Base-by-base conservation (phyloP, 345 rosid species). In the Eucalyptus rudis region DNA sequence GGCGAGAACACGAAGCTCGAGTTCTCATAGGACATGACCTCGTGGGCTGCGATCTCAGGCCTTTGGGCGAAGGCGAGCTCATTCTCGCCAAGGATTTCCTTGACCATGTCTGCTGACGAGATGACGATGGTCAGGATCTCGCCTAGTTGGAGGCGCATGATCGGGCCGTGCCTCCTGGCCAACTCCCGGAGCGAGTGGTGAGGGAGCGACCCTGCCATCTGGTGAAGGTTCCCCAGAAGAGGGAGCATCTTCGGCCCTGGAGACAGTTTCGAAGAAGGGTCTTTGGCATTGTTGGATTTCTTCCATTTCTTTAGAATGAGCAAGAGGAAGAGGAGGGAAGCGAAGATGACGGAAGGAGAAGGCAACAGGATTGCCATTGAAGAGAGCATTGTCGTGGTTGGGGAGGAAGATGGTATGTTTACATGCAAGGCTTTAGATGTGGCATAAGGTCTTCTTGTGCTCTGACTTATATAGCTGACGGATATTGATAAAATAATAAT, bases 141-240 rank as follows among this genome's bases (percentile, higher is more conserved):
- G 16, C 94, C 94, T 5, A 94, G 88, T 54, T 91, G 90, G 64
- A 94, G 90, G 49, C 89, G 71, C 89, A 93, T 87, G 50, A 93
- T 45, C 25, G 92, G 94, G 27, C 94, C 95, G 17, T 93, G 92
- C 45, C 24, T 50, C 22, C 64, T 59, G 71, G 92, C 91, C 50
- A 92, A 40, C 8, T 89, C 68, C 49, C 89, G 16, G 36, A 92
- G 88, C 68, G 89, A 24, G 49, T 62, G 91, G 66, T 93, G 95
- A 11, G 94, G 95, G 24, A 51, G 87, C 47, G 88, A 85, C 36
- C 91, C 91, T 0, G 87, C 86, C 59, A 90, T 71, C 66, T 90
- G 91, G 90, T 92, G 93, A 14, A 91, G 90, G 81, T 92, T 90
- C 58, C 94, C 91, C 20, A 92, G 54, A 7, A 93, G 16, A 3